Evolutionary conservation across 768 basidiomycete species (phyloP).

Genomic region (Panellus pusillus): DNA sequence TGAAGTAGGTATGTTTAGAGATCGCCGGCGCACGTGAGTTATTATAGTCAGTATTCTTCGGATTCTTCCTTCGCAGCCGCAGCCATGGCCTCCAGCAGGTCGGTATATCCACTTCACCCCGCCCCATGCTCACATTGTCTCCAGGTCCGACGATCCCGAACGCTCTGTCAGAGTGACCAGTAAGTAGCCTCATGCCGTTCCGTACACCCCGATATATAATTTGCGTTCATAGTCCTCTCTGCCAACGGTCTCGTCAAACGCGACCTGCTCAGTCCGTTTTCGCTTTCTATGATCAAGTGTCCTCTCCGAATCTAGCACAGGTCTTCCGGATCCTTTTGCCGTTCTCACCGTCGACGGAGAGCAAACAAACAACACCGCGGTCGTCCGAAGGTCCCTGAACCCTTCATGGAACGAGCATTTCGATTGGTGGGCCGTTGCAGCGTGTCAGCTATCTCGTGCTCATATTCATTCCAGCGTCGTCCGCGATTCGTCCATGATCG

Average conservation of each 20-base stretch:
- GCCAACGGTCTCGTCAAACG: conserved; percentile 76
- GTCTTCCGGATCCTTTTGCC: conserved; percentile 84
- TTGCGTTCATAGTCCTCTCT: conserved; percentile 59
- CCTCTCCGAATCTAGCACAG: background rate
- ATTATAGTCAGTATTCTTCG: background rate
- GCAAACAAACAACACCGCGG: conserved; percentile 75
- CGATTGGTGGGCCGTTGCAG: conserved; percentile 62
- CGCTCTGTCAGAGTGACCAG: conserved; percentile 51
- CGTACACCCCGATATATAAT: conserved; percentile 10
- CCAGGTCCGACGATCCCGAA: conserved; percentile 49
- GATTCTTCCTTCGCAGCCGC: conserved; percentile 5
- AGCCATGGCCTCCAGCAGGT: conserved; percentile 36
- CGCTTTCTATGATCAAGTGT: background rate
- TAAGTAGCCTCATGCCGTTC: conserved; percentile 29
- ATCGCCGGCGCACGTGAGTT: conserved; percentile 13
- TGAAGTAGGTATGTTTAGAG: background rate
- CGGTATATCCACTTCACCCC: conserved; percentile 11
- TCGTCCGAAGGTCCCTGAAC: conserved; percentile 65
- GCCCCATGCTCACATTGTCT: conserved; percentile 12
- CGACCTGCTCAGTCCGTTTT: conserved; percentile 57
- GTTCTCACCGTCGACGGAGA: conserved; percentile 85
- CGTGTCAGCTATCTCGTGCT: conserved; percentile 14
- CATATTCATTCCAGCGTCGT: conserved; percentile 46
- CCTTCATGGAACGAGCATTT: conserved; percentile 87
- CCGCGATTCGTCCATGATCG: conserved; percentile 71